Percentiles rank a stretch among this genome's conserved stretches.
Evolutionary conservation across 1,139 yeast genomes (phyloP).

Genomic region (Yamadazyma membranifaciens): DNA sequence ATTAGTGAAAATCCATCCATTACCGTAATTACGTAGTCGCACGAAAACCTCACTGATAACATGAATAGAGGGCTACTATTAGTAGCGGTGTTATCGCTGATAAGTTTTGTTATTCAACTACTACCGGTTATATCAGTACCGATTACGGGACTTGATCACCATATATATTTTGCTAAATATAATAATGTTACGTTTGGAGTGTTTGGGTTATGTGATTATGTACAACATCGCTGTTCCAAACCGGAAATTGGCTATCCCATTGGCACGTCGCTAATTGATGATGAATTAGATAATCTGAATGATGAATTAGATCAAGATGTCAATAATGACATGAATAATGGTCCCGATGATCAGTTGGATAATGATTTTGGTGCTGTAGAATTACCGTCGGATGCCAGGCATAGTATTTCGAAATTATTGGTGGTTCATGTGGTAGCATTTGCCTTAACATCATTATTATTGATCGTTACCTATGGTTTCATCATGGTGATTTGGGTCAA

Average conservation of each 20-base stretch:
- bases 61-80: conserved; percentile 30
- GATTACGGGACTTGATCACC: conserved; percentile 25
- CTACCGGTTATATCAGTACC: conserved; percentile 47
- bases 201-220: conserved; percentile 41
- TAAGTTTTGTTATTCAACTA: conserved; percentile 38
- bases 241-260: conserved; percentile 40
- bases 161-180: conserved; percentile 30
- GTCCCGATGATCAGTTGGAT: conserved; percentile 14
- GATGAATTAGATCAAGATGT: too few species aligned
- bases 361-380: conserved; percentile 22
- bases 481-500: conserved; percentile 4
- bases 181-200: conserved; percentile 42
- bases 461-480: conserved; percentile 14
- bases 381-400: conserved; percentile 42
- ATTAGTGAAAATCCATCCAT: too few species aligned
- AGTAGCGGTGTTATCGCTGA: conserved; percentile 21
- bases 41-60: neutral
- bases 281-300: conserved; percentile 11
- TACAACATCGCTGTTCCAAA: conserved; percentile 25
- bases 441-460: conserved; percentile 29
- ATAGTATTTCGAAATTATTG: conserved; percentile 40
- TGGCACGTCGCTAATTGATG: conserved; percentile 8
- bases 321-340: too few species aligned
- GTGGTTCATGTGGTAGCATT: conserved; percentile 48
- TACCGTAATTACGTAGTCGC: too few species aligned